phyloP scores from a whole-genome alignment of 1,284 basidiomycete genomes.

The Paramarasmius palmivorus region DNA sequence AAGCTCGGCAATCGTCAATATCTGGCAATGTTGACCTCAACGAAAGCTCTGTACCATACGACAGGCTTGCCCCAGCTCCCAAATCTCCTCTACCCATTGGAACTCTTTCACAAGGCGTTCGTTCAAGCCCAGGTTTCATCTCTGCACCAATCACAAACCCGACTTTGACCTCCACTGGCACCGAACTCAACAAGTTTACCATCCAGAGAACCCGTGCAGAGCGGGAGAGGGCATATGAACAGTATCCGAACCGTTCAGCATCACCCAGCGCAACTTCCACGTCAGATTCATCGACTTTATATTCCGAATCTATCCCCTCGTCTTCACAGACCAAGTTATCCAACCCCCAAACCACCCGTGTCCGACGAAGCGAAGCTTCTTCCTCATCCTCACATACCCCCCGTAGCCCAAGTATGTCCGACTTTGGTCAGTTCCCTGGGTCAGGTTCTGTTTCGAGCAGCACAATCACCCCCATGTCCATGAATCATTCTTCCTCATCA shows the following conservation, averaged over 20 bases:
- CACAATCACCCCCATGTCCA: slow-evolving; percentile 8
- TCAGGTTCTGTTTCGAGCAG: slow-evolving; percentile 23
- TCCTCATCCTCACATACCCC: slow-evolving; percentile 36
- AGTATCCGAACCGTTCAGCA: slow-evolving; percentile 35
- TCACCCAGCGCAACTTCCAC: slow-evolving; percentile 54
- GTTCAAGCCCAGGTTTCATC: slow-evolving; percentile 43
- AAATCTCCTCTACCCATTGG: slow-evolving; percentile 61
- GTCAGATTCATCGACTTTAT: slow-evolving; percentile 59
- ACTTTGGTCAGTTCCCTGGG: slow-evolving; percentile 44
- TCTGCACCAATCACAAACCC: slow-evolving; percentile 82
- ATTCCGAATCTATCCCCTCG: slow-evolving; percentile 45
- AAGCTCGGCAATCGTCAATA: slow-evolving; percentile 45
- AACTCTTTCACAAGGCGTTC: slow-evolving; percentile 56
- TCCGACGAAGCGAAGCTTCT: slow-evolving; percentile 58
- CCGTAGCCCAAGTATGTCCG: slow-evolving; percentile 43
- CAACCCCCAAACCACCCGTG: slow-evolving; percentile 36
- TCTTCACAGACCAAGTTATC: slow-evolving; percentile 32
- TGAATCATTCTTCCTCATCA: slow-evolving; percentile 32
- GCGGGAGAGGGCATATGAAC: slow-evolving; percentile 51
- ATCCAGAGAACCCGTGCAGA: slow-evolving; percentile 50
- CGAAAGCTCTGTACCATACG: slow-evolving; percentile 73
- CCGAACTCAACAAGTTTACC: slow-evolving; percentile 62
- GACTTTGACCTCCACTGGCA: slow-evolving; percentile 65
- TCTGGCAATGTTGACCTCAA: slow-evolving; percentile 41
- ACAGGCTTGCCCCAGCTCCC: slow-evolving; percentile 58